Percentiles rank a stretch among this genome's conserved stretches.
Evolutionary conservation across 2,329 filamentous ascomycete genomes (phyloP).

Genomic region (Cladorrhinum sp.): DNA sequence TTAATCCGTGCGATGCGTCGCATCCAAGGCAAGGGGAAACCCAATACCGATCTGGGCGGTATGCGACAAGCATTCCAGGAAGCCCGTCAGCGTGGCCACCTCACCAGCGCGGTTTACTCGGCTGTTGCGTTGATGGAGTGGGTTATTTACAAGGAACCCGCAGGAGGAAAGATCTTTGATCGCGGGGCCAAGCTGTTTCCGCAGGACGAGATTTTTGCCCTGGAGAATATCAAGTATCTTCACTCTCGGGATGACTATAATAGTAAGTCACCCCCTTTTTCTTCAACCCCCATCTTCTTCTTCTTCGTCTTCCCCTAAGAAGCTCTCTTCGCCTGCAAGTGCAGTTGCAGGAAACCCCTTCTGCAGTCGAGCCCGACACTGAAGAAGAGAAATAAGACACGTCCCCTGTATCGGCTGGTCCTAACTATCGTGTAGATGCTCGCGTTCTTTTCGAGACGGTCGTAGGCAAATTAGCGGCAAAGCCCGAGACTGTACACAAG

Average conservation of each 20-base stretch:
- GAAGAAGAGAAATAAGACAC: too few species aligned
- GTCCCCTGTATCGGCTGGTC: conserved; percentile 14
- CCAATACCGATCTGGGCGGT: conserved; percentile 57
- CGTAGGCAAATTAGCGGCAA: conserved; percentile 75
- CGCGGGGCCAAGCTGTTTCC: conserved; percentile 90
- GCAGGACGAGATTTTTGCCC: conserved; percentile 86
- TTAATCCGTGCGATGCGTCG: conserved; percentile 91
- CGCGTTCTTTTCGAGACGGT: conserved; percentile 95
- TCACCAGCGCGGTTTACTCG: conserved; percentile 94
- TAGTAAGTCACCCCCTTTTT: conserved; percentile 59
- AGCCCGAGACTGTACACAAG: conserved; percentile 69
- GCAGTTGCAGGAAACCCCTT: too few species aligned
- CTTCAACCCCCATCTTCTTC: too few species aligned
- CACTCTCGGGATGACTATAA: conserved; percentile 90
- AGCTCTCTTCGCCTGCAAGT: too few species aligned
- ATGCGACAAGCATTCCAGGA: conserved; percentile 87
- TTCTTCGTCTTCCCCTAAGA: neutral
- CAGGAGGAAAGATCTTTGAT: conserved; percentile 93
- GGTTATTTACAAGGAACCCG: conserved; percentile 90
- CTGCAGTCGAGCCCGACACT: too few species aligned
- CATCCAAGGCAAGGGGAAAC: conserved; percentile 78
- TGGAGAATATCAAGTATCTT: conserved; percentile 94
- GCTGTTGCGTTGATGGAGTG: conserved; percentile 91
- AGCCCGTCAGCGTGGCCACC: conserved; percentile 78
- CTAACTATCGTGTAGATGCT: conserved; percentile 61